phyloP scores from a whole-genome alignment of 208 protist genomes.

The Endotrypanum monterogeii region DNA sequence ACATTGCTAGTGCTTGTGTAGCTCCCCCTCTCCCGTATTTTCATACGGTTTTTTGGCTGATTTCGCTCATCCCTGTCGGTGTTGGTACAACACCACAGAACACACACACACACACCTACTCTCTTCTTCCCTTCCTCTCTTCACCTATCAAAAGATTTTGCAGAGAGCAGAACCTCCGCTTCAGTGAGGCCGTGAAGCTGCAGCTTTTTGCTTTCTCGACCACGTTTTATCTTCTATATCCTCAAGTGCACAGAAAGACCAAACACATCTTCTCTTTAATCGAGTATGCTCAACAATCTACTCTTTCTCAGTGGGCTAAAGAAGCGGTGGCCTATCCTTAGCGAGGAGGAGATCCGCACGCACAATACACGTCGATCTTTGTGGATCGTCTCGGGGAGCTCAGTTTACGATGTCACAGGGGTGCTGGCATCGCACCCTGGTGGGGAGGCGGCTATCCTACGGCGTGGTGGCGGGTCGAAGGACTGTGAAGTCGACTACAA shows the following conservation, averaged over 20 bases:
- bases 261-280: background rate
- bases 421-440: slow-evolving; percentile 70
- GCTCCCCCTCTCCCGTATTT: background rate
- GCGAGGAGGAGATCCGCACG: slow-evolving; percentile 61
- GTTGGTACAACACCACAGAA: too few species aligned
- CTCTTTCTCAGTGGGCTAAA: slow-evolving; percentile 39
- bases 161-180: background rate
- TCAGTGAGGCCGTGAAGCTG: background rate
- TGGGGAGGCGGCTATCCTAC: slow-evolving; percentile 62
- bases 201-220: background rate
- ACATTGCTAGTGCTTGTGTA: too few species aligned
- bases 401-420: slow-evolving; percentile 79
- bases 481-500: slow-evolving; percentile 67
- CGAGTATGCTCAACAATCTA: slow-evolving; percentile 16
- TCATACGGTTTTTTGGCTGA: background rate
- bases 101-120: too few species aligned
- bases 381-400: slow-evolving; percentile 80
- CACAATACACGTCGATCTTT: slow-evolving; percentile 70
- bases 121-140: background rate
- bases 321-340: slow-evolving; percentile 54
- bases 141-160: background rate
- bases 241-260: background rate
- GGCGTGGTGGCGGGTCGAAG: slow-evolving; percentile 59
- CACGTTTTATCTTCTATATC: background rate
- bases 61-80: too few species aligned